Percentiles rank a stretch among this genome's conserved stretches.
These are phyloP conservation scores for Parachaetomium inaequale DNA, from an alignment of 495 filamentous ascomycete genomes.

Conservation along the genomic window DNA sequence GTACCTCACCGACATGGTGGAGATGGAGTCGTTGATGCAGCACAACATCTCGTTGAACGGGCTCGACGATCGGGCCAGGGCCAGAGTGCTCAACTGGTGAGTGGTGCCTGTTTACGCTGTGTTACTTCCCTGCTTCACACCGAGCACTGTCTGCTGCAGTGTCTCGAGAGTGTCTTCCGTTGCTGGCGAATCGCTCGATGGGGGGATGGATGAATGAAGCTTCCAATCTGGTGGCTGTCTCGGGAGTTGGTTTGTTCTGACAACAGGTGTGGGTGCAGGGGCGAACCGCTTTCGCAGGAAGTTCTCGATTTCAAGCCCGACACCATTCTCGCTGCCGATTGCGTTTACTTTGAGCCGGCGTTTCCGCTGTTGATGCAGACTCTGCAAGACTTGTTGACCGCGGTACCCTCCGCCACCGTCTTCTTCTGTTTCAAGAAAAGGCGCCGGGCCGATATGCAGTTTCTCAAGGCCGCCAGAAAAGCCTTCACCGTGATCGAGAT, in stretches of 20 bases:
- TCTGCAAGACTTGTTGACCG: constrained; percentile 57
- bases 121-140: constrained; percentile 3
- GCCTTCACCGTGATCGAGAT: constrained; percentile 61
- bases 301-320: constrained; percentile 56
- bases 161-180: too few relatives aligned
- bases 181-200: not conserved
- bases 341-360: constrained; percentile 94
- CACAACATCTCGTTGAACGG: constrained; percentile 78
- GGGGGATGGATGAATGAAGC: not conserved
- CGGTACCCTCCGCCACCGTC: constrained; percentile 57
- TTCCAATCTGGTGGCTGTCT: constrained; percentile 10
- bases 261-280: constrained; percentile 39
- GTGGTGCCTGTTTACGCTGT: constrained; percentile 14
- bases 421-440: constrained; percentile 97
- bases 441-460: constrained; percentile 69
- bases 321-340: constrained; percentile 87
- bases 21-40: constrained; percentile 78
- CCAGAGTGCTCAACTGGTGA: constrained; percentile 74
- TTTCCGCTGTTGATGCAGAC: constrained; percentile 84
- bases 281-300: constrained; percentile 49
- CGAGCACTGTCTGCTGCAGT: not conserved
- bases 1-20: constrained; percentile 78
- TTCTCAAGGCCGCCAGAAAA: constrained; percentile 65
- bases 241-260: constrained; percentile 23
- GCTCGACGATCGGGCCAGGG: constrained; percentile 56